Evolutionary conservation across 140 eudicot species (phyloP), one percentile per base, ranked within the genome.

Genomic region (Stevia rebaudiana): DNA sequence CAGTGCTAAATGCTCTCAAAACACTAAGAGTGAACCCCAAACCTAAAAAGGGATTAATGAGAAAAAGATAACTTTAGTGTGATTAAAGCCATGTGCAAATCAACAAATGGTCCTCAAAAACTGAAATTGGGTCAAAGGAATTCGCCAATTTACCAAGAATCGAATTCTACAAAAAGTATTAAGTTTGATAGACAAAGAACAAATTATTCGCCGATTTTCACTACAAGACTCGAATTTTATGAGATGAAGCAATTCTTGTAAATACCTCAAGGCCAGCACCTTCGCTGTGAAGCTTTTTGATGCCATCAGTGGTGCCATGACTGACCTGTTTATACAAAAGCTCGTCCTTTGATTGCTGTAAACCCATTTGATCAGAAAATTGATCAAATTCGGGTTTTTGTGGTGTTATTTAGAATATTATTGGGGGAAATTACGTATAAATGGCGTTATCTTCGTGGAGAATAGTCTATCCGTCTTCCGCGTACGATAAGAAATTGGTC

Each of bases 201-300:
- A 40, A 24, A 68, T 57, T 44, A 13, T 57, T 69, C 35, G 46
- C 55, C 12, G 43, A 56, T 25, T 43, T 16, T 9, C 44, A 44
- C 11, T 17, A 42, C 25, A 18, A 17, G 31, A 28, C 28, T 17
- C 60, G 21, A 68, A 63, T 52, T 47, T 10, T 24, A 21, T 11
- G 18, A 16, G 11, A 10, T 2, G 13, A 51, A 65, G 33, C 7
- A 33, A 21, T 0, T 8, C 5, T 9, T 41, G 15, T 0, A 3
- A 16, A 44, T 74, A 86, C 98, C 96, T 92, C 98, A 42, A 92
- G 98, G 42, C 90, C 87, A 65, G 96, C 98, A 40, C 98, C 98
- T 65, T 85, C 87, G 13, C 21, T 63, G 31, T 60, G 87, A 63
- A 92, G 98, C 68, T 84, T 50, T 85, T 74, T 85, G 80, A 92